Conservation (phyloP, 2,329 filamentous ascomycete species). For the Dothideomycetes sp. region DNA sequence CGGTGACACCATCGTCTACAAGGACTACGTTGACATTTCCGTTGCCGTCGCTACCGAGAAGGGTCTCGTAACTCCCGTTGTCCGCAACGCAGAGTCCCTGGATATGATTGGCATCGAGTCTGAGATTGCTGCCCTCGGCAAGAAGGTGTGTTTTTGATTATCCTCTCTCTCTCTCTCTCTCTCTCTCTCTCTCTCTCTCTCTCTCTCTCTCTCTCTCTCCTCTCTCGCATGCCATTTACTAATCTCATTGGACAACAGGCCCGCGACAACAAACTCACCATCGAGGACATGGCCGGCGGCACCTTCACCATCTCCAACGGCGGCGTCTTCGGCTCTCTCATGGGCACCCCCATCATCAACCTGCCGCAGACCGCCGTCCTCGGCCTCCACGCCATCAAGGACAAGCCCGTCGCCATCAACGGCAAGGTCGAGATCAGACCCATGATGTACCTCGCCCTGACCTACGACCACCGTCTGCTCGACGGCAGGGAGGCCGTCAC, state of each 20-base stretch:
- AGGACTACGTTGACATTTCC: conserved; percentile 95
- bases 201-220: no score
- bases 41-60: conserved; percentile 97
- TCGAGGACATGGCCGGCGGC: conserved; percentile 97
- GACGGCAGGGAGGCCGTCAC: conserved; percentile 93
- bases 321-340: conserved; percentile 91
- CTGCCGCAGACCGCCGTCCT: conserved; percentile 83
- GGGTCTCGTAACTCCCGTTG: conserved; percentile 90
- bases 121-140: conserved; percentile 84
- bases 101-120: conserved; percentile 84
- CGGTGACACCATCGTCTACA: conserved; percentile 95
- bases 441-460: conserved; percentile 99
- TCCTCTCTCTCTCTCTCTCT: no score
- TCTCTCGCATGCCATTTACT: no score
- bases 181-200: no score
- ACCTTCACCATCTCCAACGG: conserved; percentile 98
- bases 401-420: conserved; percentile 77
- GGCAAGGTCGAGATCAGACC: conserved; percentile 91
- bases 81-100: conserved; percentile 82
- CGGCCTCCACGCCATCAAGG: conserved; percentile 93
- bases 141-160: conserved; percentile 57
- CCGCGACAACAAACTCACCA: conserved; percentile 89
- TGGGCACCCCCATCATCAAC: conserved; percentile 98
- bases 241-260: no score
- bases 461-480: conserved; percentile 91